Base-by-base conservation (phyloP, 2,329 filamentous ascomycete genomes). In the Colletotrichum sidae region DNA sequence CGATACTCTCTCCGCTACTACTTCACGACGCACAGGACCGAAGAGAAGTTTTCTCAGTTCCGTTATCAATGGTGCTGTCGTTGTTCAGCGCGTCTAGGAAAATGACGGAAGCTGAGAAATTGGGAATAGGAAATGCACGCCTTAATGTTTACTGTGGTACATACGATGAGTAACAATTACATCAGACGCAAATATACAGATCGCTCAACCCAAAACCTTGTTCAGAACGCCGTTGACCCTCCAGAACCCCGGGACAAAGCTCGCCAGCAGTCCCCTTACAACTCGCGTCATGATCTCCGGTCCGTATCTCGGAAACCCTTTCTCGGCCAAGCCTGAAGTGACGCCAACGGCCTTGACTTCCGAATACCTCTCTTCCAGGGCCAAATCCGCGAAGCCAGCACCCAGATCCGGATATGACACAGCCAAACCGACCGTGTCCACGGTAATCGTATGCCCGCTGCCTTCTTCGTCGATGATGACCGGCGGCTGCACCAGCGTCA, bases 381-480 rank as follows among this genome's bases (percentile, higher is more conserved):
- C 63, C 37, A 63, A 4, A 13, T 66, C 63, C 17, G 52, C 63
- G 9, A 66, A 66, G 11, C 38, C 63, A 10, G 63, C 58, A 3
- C 63, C 63, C 4, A 66, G 53, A 10, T 63, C 63, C 10, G 46
- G n/a, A 3, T 63, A 66, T 11, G 58, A 62, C 3, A 52, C 59
- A 2, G 47, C 25, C 8, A 63, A 8, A 3, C 52, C 46, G 1
- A 63, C 13, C 11, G 46, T 42, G 15, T 63, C 53, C 4, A 50
- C 53, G 37, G 52, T 45, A 11, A 66, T 63, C 2, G 15, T 17
- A 8, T 66, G 42, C 13, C 63, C 63, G 8, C 59, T 66, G 10
- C 38, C 52, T 2, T 63, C 63, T 12, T 63, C 63, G 6, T 66
- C 63, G 1, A 66, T 51, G 5, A 63, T 56, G 8, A 58, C 58